Base-by-base conservation (phyloP, 139 green algal genomes). In the Gonium pectorale region DNA sequence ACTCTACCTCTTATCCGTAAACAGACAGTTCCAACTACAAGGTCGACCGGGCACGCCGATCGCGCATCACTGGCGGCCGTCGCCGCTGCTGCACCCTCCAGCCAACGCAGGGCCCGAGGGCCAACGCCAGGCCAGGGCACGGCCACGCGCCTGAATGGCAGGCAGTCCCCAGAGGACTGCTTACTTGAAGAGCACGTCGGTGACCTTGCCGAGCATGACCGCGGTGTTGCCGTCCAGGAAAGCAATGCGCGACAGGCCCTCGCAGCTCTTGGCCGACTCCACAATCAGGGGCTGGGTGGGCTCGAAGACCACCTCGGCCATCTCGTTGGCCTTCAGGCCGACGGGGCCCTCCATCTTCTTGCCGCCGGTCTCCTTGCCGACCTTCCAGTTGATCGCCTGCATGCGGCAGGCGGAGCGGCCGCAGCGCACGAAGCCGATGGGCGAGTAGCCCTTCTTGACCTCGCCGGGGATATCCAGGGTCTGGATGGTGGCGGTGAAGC, bases 151-250 rank as follows among this genome's bases (percentile, higher is more conserved):
- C n/a, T n/a, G n/a, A n/a, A n/a, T n/a, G n/a, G n/a, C n/a, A n/a
- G n/a, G n/a, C n/a, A n/a, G n/a, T n/a, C n/a, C n/a, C 56, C 15
- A 64, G 19, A 6, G 6, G 6, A 64, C 56, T 33, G 66, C 41
- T 77, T 77, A 77, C 92, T 97, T 97, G 89, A 87, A 40, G 71
- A 70, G 90, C 60, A 93, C 90, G 59, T 88, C 69, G 60, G 91
- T 81, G n/a, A 98, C 92, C 95, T 98, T 98, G 89, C 95, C 95
- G 64, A 98, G 93, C 95, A 98, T 98, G 90, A 98, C 95, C n/a
- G 95, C 95, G 86, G 95, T 97, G 95, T 98, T 98, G 81, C 95
- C 95, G 89, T 98, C 95, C 84, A 98, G 91, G 93, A 98, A 97
- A 46, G 95, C 95, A 88, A 98, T 97, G 91, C 95, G 95, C 87